Evolutionary conservation across 2,329 filamentous ascomycete genomes (phyloP), one percentile per base, ranked within the genome.

Genomic region (Pseudogymnoascus sp.): DNA sequence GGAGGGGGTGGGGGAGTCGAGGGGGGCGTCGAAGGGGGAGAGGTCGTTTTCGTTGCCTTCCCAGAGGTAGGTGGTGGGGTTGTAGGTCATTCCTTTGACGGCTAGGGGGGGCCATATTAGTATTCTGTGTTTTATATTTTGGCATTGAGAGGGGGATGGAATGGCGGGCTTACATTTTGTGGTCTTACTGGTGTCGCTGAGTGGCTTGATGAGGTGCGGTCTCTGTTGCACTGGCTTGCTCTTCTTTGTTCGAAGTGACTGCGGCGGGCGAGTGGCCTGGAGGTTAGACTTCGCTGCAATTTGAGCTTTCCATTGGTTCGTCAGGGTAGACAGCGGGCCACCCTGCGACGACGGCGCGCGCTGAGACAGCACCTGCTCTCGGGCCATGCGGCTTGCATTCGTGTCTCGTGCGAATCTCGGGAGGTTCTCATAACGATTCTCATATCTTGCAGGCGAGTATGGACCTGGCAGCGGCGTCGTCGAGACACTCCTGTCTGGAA

Each of bases 51-150:
- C 95, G 70, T 99, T 99, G 61, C 95, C 95, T 79, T 99, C 95
- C 95, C 95, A 99, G 60, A 87, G 84, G 72, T 88, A 95, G 7
- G 90, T 89, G 28, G 83, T 80, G 6, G 95, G 91, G 72, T 99
- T 98, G 74, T 96, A 99, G 62, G 86, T 88, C 95, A 99, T 99
- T 67, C 93, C 95, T 75, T 96, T 95, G 65, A 96, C 84, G 71
- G 88, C 91, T 93, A 66, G 11, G 59, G 40, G 33, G 26, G 56
- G 62, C n/a, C 59, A 53, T 56, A 69, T 79, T 72, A 78, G 74
- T 56, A 63, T 60, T 33, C n/a, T n/a, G n/a, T n/a, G n/a, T n/a
- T n/a, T n/a, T n/a, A n/a, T 63, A 56, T 46, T 22, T 22, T 33
- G 33, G 24, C 28, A 41, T 56, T 12, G 28, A 12, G 46, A 35